These are phyloP conservation scores for Boletus tylopilopsis DNA, from an alignment of 768 basidiomycete species.

Conservation along the genomic window DNA sequence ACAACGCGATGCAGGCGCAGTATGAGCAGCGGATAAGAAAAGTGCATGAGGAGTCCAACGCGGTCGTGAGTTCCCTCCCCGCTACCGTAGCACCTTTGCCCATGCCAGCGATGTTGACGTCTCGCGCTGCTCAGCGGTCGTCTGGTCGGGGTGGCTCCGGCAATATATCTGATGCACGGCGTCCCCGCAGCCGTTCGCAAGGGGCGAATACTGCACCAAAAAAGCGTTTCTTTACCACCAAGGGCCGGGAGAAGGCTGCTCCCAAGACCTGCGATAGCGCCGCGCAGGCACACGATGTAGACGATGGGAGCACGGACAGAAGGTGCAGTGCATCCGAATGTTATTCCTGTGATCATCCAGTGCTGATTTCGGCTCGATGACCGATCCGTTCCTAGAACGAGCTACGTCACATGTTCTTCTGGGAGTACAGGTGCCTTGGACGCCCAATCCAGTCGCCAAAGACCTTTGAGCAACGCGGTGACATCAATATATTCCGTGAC, in stretches of 20 bases:
- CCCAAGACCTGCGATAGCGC: neutral
- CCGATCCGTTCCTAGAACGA: slow-evolving; percentile 4
- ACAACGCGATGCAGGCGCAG: slow-evolving; percentile 10
- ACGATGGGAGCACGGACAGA: neutral
- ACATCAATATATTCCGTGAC: slow-evolving; percentile 1
- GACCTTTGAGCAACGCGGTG: neutral
- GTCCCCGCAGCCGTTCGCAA: slow-evolving; percentile 8
- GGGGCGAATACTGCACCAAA: neutral
- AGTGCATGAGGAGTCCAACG: slow-evolving; percentile 11
- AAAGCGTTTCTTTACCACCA: slow-evolving; percentile 10
- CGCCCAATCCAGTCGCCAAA: neutral
- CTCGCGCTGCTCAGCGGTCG: slow-evolving; percentile 13
- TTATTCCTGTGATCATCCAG: neutral
- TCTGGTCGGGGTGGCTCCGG: slow-evolving; percentile 27
- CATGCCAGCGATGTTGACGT: neutral
- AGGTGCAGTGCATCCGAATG: neutral
- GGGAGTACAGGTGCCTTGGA: slow-evolving; percentile 1
- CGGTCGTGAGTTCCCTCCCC: slow-evolving; percentile 15
- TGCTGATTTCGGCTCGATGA: neutral
- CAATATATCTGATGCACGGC: slow-evolving; percentile 18
- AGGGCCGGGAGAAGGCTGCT: slow-evolving; percentile 5
- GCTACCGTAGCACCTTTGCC: neutral
- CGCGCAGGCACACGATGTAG: neutral
- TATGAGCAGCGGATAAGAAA: slow-evolving; percentile 17
- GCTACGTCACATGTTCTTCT: slow-evolving; percentile 12